A percentile compares a stretch with the other conserved stretches of the same genome.
phyloP scores from a whole-genome alignment of 306 rosid genomes.

The Carpinus viminea region DNA sequence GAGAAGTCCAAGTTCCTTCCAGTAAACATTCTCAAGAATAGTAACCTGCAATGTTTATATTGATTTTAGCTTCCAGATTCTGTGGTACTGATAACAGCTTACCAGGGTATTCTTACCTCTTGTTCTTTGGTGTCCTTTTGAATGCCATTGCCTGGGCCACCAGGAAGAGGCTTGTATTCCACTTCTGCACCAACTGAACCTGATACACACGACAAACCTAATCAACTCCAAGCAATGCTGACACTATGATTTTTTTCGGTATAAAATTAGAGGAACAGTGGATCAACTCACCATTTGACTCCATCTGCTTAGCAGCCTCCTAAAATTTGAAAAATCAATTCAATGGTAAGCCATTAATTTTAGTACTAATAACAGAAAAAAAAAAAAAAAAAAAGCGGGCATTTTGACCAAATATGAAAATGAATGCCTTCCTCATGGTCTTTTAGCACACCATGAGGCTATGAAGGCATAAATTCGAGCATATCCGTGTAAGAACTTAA shows the following conservation, averaged over 20 bases:
- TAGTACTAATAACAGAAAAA: not conserved
- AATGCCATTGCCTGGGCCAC: constrained; percentile 45
- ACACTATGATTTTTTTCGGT: not conserved
- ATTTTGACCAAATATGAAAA: not conserved
- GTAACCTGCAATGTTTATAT: constrained; percentile 53
- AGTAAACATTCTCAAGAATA: constrained; percentile 59
- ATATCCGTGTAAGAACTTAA: not conserved
- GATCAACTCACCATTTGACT: constrained; percentile 55
- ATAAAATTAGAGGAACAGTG: constrained; percentile 16
- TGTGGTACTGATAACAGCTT: constrained; percentile 1
- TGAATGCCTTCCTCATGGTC: not conserved
- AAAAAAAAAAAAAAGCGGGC: not conserved
- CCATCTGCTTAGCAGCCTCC: constrained; percentile 64
- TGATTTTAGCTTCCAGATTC: constrained; percentile 38
- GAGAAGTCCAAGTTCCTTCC: constrained; percentile 93
- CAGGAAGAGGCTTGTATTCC: constrained; percentile 77
- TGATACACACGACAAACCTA: constrained; percentile 34
- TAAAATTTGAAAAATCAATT: constrained; percentile 37
- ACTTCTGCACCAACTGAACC: constrained; percentile 53
- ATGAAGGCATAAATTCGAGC: not conserved
- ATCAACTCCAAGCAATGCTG: not conserved
- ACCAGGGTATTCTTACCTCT: constrained; percentile 32
- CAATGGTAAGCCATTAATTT: constrained; percentile 33
- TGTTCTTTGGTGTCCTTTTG: constrained; percentile 35
- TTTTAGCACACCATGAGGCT: not conserved